These are phyloP conservation scores for Hericium coralloides DNA, from an alignment of 768 basidiomycete species.

Conservation along the genomic window DNA sequence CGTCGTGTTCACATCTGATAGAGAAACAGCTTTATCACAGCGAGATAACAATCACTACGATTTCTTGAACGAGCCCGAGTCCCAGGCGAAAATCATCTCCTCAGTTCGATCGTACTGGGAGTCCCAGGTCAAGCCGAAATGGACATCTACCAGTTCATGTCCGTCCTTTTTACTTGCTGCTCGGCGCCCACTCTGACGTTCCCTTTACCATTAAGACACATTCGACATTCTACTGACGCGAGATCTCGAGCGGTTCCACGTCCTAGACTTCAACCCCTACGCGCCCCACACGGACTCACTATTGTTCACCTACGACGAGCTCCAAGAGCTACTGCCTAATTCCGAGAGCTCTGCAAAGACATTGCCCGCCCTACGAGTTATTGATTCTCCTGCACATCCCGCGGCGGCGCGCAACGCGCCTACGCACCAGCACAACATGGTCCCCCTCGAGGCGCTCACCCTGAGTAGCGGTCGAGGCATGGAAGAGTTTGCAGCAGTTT, in stretches of 20 bases:
- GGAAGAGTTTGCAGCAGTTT: constrained; percentile 61
- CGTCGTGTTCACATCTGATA: too few relatives aligned
- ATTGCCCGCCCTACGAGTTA: constrained; percentile 43
- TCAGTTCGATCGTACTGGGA: constrained; percentile 61
- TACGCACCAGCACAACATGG: constrained; percentile 77
- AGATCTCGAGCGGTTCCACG: constrained; percentile 63
- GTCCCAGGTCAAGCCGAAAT: constrained; percentile 49
- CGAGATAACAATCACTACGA: constrained; percentile 87
- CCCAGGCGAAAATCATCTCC: constrained; percentile 40
- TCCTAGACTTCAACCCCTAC: constrained; percentile 91
- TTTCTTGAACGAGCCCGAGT: constrained; percentile 61
- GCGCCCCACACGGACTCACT: constrained; percentile 80
- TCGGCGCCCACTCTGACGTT: neutral
- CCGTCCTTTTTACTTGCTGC: constrained; percentile 19
- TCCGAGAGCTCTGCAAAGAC: constrained; percentile 11
- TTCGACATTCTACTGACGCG: constrained; percentile 87
- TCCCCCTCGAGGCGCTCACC: constrained; percentile 81
- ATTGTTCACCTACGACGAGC: constrained; percentile 76
- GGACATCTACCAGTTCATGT: constrained; percentile 61
- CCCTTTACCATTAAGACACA: constrained; percentile 40
- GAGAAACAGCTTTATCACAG: constrained; percentile 64
- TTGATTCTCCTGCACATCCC: constrained; percentile 71
- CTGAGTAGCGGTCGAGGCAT: constrained; percentile 68
- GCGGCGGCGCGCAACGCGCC: constrained; percentile 61
- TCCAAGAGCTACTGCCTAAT: constrained; percentile 32